These are phyloP conservation scores for Rhododendron simsii DNA, from an alignment of 148 eudicot genomes.

Conservation along the genomic window DNA sequence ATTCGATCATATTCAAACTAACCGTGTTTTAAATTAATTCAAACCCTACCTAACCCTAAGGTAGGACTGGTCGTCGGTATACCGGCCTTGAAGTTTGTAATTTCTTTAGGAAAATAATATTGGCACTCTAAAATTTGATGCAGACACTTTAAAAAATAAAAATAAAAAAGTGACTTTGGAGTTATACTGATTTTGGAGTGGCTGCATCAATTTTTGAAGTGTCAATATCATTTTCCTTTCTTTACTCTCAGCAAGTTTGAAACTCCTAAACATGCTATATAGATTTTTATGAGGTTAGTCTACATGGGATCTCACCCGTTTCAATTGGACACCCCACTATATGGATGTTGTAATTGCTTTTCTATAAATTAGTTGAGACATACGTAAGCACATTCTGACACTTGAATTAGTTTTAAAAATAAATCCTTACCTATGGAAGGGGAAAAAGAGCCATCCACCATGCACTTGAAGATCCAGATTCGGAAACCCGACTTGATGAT, in stretches of 20 bases:
- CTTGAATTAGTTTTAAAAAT: background rate
- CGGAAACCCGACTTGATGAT: conserved; percentile 67
- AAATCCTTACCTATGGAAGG: conserved; percentile 49
- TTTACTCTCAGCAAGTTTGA: background rate
- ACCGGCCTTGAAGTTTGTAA: background rate
- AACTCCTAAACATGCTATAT: background rate
- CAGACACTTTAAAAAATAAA: too few species aligned
- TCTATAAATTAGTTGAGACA: background rate
- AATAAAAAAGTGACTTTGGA: too few species aligned
- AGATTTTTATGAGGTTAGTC: background rate
- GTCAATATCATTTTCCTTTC: too few species aligned
- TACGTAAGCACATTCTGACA: background rate
- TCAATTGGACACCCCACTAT: background rate
- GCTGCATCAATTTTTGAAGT: too few species aligned
- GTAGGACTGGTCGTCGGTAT: background rate
- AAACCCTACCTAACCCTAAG: background rate
- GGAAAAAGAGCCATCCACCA: conserved; percentile 72
- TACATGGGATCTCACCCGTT: background rate
- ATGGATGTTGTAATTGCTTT: background rate
- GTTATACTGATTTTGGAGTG: too few species aligned
- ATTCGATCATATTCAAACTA: background rate
- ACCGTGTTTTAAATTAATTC: background rate
- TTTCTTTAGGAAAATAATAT: background rate
- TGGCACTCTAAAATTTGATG: too few species aligned
- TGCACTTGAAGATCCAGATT: conserved; percentile 69